A percentile compares a stretch with the other conserved stretches of the same genome.
phyloP scores from a whole-genome alignment of 2,329 filamentous ascomycete species.

The Lomentospora prolificans region DNA sequence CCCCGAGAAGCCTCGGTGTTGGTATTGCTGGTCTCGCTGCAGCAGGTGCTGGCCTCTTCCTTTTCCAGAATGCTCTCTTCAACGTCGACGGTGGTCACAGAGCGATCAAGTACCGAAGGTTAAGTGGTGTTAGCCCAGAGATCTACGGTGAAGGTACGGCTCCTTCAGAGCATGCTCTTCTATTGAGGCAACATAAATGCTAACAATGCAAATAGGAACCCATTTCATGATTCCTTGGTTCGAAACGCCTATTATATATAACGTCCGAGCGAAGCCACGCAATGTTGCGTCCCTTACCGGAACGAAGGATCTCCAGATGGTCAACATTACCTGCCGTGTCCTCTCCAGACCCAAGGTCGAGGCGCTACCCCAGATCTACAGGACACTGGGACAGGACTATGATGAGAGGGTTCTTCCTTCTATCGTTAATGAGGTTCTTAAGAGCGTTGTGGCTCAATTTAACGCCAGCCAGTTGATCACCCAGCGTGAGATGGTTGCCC shows the following conservation, averaged over 20 bases:
- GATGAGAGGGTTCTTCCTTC: slow-evolving; percentile 94
- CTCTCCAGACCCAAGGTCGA: slow-evolving; percentile 82
- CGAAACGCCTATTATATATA: slow-evolving; percentile 92
- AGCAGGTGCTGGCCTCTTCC: slow-evolving; percentile 33
- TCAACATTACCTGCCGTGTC: slow-evolving; percentile 99
- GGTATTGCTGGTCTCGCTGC: slow-evolving; percentile 32
- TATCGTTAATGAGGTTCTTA: slow-evolving; percentile 97
- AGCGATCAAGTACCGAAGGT: slow-evolving; percentile 93
- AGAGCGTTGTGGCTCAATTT: slow-evolving; percentile 98
- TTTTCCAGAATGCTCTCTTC: slow-evolving; percentile 55
- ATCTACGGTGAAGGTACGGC: slow-evolving; percentile 83
- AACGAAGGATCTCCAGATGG: slow-evolving; percentile 99
- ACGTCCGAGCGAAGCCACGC: slow-evolving; percentile 93
- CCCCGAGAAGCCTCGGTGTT: slow-evolving; percentile 28
- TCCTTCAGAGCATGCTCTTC: no score
- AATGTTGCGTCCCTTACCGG: slow-evolving; percentile 95
- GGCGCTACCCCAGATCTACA: slow-evolving; percentile 91
- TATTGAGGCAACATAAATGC: background rate
- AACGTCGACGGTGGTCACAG: slow-evolving; percentile 96
- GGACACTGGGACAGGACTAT: slow-evolving; percentile 89
- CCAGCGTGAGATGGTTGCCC: slow-evolving; percentile 92
- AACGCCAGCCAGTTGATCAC: slow-evolving; percentile 98
- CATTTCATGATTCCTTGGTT: slow-evolving; percentile 94
- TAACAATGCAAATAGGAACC: slow-evolving; percentile 52
- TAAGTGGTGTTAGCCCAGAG: slow-evolving; percentile 89